Conservation (phyloP, 2,329 filamentous ascomycete genomes). For the Ophiostoma quercus region DNA sequence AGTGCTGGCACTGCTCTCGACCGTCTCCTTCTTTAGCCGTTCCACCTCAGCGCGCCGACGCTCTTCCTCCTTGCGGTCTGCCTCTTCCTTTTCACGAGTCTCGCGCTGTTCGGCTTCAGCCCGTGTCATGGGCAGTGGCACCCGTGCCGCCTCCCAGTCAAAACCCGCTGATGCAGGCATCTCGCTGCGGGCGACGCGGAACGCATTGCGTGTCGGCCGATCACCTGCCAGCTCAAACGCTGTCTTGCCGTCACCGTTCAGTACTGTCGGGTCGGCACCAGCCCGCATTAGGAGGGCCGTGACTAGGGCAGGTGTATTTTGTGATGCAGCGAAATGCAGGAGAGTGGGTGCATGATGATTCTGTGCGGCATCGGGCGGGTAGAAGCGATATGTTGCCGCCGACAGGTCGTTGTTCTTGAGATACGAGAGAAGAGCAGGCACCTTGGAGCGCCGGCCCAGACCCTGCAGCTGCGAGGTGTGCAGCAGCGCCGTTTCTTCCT, state of each 20-base stretch:
- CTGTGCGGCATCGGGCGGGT: conserved; percentile 53
- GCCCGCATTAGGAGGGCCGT: conserved; percentile 69
- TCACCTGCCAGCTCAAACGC: conserved; percentile 85
- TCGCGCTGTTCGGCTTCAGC: conserved; percentile 65
- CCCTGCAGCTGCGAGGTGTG: conserved; percentile 88
- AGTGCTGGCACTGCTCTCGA: neutral
- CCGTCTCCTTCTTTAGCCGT: conserved; percentile 62
- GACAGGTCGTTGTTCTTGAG: conserved; percentile 66
- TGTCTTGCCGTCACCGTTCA: conserved; percentile 72
- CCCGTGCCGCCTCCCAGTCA: conserved; percentile 68
- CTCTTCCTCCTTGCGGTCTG: conserved; percentile 62
- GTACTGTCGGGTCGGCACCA: conserved; percentile 64
- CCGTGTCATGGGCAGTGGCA: conserved; percentile 66
- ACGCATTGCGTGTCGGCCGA: conserved; percentile 79
- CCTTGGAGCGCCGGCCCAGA: conserved; percentile 81
- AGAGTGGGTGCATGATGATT: conserved; percentile 74
- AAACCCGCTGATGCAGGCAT: conserved; percentile 54
- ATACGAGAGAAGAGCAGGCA: conserved; percentile 80
- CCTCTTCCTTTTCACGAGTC: conserved; percentile 64
- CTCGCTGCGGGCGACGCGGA: conserved; percentile 78
- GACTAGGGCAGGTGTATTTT: conserved; percentile 74
- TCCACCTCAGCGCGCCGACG: conserved; percentile 70
- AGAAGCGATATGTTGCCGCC: conserved; percentile 66
- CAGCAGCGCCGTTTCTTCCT: conserved; percentile 73
- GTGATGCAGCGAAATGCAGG: conserved; percentile 78